Base-by-base conservation (phyloP, 768 basidiomycete species). In the Lactifluus piperatus region DNA sequence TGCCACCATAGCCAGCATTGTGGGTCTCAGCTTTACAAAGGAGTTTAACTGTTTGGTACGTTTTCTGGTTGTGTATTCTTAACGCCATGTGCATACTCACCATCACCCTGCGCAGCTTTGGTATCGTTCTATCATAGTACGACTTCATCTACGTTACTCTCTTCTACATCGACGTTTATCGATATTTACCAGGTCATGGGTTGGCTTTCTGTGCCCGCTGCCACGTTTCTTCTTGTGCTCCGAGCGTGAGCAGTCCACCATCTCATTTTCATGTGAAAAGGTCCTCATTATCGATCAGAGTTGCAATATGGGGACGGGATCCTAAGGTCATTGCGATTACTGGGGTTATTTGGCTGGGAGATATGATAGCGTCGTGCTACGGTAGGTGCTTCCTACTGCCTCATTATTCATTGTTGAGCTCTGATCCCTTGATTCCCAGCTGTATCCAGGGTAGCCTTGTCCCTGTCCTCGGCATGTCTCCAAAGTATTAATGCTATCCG, bases 291-390 rank as follows among this genome's bases (percentile, higher is more conserved):
- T n/a, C n/a, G n/a, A n/a, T n/a, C n/a, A n/a, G 62, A 18, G 22
- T 63, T 36, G 62, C 62, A 16, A 56, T 63, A 41, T 63, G 62
- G 62, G 54, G 50, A 10, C 49, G 59, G 32, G 50, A 56, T 22
- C 18, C 5, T 10, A 43, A 41, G 29, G 20, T 56, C 14, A 32
- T 56, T 36, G 6, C 11, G 2, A 8, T 49, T 13, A 51, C 46
- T 1, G 50, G 34, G 6, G 0, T 2, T 1, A 16, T 48, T 13
- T 63, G 60, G 60, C 1, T 51, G 14, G 34, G 24, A 20, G 49
- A 52, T 20, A 8, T 63, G 22, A 36, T 2, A 5, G 43, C 24
- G 2, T 27, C 59, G 0, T 2, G 39, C 18, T 61, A 56, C 24
- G 59, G 62, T 63, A n/a, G 8, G 43, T 8, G 4, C 8, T 24